phyloP scores from a whole-genome alignment of 1,139 yeast genomes.

The Pneumocystis canis region DNA sequence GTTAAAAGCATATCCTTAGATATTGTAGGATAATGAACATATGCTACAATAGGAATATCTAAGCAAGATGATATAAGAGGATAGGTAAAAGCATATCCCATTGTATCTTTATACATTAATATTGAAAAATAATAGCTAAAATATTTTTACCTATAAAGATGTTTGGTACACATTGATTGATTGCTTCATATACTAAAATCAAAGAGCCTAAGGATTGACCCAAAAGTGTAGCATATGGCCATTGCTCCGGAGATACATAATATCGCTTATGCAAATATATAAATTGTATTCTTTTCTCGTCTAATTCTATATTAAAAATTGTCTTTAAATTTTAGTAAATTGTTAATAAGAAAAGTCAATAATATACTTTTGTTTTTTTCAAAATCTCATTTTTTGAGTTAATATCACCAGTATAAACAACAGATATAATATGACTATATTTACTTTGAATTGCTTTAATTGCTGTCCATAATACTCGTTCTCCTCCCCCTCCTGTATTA shows the following conservation, averaged over 20 bases:
- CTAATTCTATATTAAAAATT: slow-evolving; percentile 52
- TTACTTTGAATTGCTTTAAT: slow-evolving; percentile 52
- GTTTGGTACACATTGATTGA: slow-evolving; percentile 61
- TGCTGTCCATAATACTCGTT: slow-evolving; percentile 91
- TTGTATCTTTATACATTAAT: slow-evolving; percentile 35
- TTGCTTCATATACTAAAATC: slow-evolving; percentile 55
- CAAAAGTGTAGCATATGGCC: slow-evolving; percentile 67
- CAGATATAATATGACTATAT: slow-evolving; percentile 42
- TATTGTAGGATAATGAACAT: slow-evolving; percentile 86
- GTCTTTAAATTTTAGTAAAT: slow-evolving; percentile 14
- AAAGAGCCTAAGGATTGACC: slow-evolving; percentile 81
- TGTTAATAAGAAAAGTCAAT: background rate
- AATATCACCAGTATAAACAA: slow-evolving; percentile 60
- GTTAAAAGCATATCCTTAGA: slow-evolving; percentile 64
- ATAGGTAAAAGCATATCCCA: slow-evolving; percentile 83
- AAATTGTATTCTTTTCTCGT: slow-evolving; percentile 44
- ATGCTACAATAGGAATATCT: slow-evolving; percentile 63
- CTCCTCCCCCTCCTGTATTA: slow-evolving; percentile 97
- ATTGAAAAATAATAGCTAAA: background rate
- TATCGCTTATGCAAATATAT: slow-evolving; percentile 50
- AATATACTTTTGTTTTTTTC: slow-evolving; percentile 32
- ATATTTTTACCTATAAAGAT: slow-evolving; percentile 46
- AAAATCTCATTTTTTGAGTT: slow-evolving; percentile 41
- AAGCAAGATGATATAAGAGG: slow-evolving; percentile 42
- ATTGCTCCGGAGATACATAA: slow-evolving; percentile 53